These are phyloP conservation scores for Achaetomiella virescens DNA, from an alignment of 495 filamentous ascomycete genomes.

Conservation along the genomic window DNA sequence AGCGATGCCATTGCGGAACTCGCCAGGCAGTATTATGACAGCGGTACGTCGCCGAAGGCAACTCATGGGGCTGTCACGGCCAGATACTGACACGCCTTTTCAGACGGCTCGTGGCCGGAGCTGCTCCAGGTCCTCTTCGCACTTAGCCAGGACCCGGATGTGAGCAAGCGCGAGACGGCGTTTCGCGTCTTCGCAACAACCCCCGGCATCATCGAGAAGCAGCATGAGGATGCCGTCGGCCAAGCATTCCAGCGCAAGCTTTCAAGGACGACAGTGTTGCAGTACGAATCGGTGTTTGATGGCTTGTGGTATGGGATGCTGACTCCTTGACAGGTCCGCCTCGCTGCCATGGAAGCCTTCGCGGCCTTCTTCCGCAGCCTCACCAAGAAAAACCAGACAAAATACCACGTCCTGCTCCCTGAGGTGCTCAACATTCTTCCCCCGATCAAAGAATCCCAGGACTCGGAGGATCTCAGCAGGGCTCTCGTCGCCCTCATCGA, in stretches of 20 bases:
- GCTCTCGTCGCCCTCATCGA: constrained; percentile 88
- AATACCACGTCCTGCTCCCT: constrained; percentile 79
- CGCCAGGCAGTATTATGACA: constrained; percentile 88
- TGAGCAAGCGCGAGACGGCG: constrained; percentile 77
- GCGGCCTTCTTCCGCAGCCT: constrained; percentile 90
- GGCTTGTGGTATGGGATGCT: constrained; percentile 8
- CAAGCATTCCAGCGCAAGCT: constrained; percentile 78
- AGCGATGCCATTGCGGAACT: constrained; percentile 94
- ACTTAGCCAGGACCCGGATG: constrained; percentile 75
- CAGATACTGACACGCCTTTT: constrained; percentile 23
- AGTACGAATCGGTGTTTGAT: constrained; percentile 42
- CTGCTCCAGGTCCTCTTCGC: constrained; percentile 78
- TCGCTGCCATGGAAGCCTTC: constrained; percentile 95
- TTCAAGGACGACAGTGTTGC: constrained; percentile 82
- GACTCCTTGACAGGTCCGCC: constrained; percentile 55
- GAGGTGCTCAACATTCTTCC: constrained; percentile 88
- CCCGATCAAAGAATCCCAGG: constrained; percentile 81
- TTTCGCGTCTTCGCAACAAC: constrained; percentile 94
- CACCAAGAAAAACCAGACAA: constrained; percentile 73
- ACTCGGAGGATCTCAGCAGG: constrained; percentile 83
- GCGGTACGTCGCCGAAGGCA: constrained; percentile 51
- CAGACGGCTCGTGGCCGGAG: constrained; percentile 86
- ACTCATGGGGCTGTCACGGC: background rate
- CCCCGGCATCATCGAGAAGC: constrained; percentile 91
- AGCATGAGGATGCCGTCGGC: constrained; percentile 81